Base-by-base conservation (phyloP, 129 eudicot species). In the Heracleum sosnowskyi region DNA sequence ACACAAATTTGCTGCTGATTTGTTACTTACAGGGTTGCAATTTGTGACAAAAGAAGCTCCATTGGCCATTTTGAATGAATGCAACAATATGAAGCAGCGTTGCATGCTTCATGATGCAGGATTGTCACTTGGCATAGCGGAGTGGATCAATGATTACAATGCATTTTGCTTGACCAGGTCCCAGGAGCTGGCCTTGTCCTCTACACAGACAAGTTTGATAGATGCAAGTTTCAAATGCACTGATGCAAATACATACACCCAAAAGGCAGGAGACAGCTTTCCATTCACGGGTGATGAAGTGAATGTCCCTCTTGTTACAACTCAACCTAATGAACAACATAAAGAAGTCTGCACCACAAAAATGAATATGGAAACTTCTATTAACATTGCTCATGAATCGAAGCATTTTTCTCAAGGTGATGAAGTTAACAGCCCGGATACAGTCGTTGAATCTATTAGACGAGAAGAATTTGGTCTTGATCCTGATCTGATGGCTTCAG, bases 401-500 rank as follows among this genome's bases (percentile, higher is more conserved):
- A 78, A 31, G 41, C 82, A 44, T 37, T 45, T 81, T 26, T 26
- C 81, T 46, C 86, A 73, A 35, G 18, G 66, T 69, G 88, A 75
- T n/a, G 68, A 62, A 51, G 87, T 79, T 31, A 75, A 51, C n/a
- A 82, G 82, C 63, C 85, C 98, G 13, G 83, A 76, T 76, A 72
- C 55, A 26, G 78, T 95, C 66, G 82, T 95, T 60, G 92, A 91
- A 83, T 84, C 97, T 47, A 95, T 95, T 75, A 86, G 96, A 84
- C 76, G 81, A 37, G 96, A 95, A 77, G 98, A 95, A 86, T 91
- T 95, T 68, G 98, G 98, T 82, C 82, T 95, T 40, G 92, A 88
- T 76, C 85, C 90, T 28, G 76, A 82, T 84, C 81, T 88, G 35
- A 84, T 93, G 47, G 81, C 49, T 53, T 24, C 51, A 13, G 97